Evolutionary conservation across 129 eudicot genomes (phyloP).

Genomic region (Lactuca sativa): DNA sequence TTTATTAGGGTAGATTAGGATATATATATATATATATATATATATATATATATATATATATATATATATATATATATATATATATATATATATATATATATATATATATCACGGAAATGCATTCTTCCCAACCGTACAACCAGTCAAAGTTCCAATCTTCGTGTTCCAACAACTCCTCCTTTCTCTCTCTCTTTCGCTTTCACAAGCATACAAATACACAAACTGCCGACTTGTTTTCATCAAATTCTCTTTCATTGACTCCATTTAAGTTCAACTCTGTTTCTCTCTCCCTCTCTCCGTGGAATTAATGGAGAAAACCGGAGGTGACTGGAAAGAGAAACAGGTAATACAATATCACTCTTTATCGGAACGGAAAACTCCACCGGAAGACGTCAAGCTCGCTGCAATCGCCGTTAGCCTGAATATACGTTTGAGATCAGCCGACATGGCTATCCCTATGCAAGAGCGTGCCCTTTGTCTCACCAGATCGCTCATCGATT

Average conservation of each 20-base stretch:
- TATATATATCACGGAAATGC: neutral
- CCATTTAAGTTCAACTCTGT: constrained; percentile 12
- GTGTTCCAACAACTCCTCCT: constrained; percentile 29
- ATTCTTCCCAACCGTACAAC: constrained; percentile 35
- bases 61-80: no score
- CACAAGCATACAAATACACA: constrained; percentile 11
- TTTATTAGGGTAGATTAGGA: no score
- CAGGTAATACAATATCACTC: constrained; percentile 20
- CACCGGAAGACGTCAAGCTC: constrained; percentile 40
- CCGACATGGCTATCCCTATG: constrained; percentile 76
- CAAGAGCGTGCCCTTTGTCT: constrained; percentile 72
- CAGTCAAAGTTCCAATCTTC: constrained; percentile 41
- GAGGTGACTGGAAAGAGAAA: constrained; percentile 28
- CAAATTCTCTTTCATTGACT: constrained; percentile 26
- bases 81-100: no score
- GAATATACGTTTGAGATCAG: constrained; percentile 54
- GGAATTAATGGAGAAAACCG: constrained; percentile 29
- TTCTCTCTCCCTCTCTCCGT: neutral
- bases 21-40: no score
- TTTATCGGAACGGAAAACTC: constrained; percentile 4
- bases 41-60: no score
- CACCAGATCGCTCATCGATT: constrained; percentile 55
- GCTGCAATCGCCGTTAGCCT: constrained; percentile 59
- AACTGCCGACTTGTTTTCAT: constrained; percentile 21
- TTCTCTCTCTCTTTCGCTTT: constrained; percentile 5